Percentiles rank a stretch among this genome's conserved stretches.
phyloP scores from a whole-genome alignment of 805 yeast genomes.

The Barnettozyma vustinii region DNA sequence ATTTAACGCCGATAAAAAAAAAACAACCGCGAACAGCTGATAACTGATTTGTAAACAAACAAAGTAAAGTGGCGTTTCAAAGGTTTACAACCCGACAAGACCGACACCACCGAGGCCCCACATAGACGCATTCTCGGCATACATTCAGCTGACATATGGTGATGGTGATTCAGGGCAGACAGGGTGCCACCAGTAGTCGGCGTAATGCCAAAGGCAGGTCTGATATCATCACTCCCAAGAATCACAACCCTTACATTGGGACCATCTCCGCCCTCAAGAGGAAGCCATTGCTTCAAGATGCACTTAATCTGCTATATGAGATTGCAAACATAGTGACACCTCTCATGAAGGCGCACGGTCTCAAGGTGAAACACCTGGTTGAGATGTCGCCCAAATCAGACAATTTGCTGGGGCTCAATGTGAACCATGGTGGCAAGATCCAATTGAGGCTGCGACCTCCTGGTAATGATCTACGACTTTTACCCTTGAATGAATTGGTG shows the following conservation, averaged over 20 bases:
- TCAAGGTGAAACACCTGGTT: slow-evolving; percentile 61
- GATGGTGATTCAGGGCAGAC: slow-evolving; percentile 21
- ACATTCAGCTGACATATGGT: neutral
- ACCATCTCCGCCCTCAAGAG: slow-evolving; percentile 42
- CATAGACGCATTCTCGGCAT: neutral
- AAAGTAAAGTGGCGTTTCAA: neutral
- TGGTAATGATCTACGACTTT: slow-evolving; percentile 44
- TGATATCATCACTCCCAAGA: slow-evolving; percentile 19
- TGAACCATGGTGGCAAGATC: slow-evolving; percentile 70
- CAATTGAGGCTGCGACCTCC: slow-evolving; percentile 64
- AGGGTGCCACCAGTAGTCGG: neutral
- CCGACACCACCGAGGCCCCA: neutral
- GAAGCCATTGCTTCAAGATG: slow-evolving; percentile 43
- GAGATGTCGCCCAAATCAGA: slow-evolving; percentile 78
- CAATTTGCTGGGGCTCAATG: slow-evolving; percentile 72
- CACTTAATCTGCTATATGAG: slow-evolving; percentile 56
- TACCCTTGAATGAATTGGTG: slow-evolving; percentile 58
- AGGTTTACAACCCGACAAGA: neutral
- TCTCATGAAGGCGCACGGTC: slow-evolving; percentile 60
- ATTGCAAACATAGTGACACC: slow-evolving; percentile 73
- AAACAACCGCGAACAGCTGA: no score
- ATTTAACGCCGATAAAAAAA: neutral
- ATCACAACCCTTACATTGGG: slow-evolving; percentile 25
- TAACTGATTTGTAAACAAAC: neutral
- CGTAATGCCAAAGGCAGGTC: neutral